phyloP scores from a whole-genome alignment of 768 basidiomycete genomes.

The Mycena polygramma region DNA sequence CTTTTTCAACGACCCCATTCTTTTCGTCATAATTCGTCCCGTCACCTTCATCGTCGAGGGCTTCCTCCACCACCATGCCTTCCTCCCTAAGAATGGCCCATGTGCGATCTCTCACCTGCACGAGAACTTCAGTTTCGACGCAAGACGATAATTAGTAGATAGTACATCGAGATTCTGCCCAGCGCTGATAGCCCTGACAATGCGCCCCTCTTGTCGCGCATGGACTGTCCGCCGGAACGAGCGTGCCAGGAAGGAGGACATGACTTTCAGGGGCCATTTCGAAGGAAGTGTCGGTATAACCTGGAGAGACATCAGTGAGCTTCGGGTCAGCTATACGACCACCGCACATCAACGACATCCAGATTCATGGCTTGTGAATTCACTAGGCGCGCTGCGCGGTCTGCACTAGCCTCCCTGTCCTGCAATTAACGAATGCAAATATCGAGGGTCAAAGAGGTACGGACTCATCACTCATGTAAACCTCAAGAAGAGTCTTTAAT shows the following conservation, averaged over 20 bases:
- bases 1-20: conserved; percentile 54
- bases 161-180: conserved; percentile 83
- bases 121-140: conserved; percentile 1
- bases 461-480: conserved; percentile 86
- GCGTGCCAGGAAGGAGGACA: conserved; percentile 84
- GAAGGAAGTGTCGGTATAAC: conserved; percentile 76
- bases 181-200: conserved; percentile 82
- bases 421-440: neutral
- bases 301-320: conserved; percentile 49
- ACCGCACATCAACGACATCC: conserved; percentile 80
- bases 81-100: conserved; percentile 71
- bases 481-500: conserved; percentile 79
- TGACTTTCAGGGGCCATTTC: conserved; percentile 78
- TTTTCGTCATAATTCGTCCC: conserved; percentile 61
- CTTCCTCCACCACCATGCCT: conserved; percentile 78
- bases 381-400: conserved; percentile 76
- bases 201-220: conserved; percentile 73
- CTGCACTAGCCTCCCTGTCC: conserved; percentile 63
- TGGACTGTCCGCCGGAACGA: conserved; percentile 86
- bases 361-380: conserved; percentile 86
- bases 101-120: conserved; percentile 70
- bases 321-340: conserved; percentile 8
- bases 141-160: conserved; percentile 1
- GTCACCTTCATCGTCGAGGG: conserved; percentile 53
- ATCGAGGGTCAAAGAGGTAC: conserved; percentile 44